Base-by-base conservation (phyloP, 306 rosid genomes). In the Acmispon strigosus region DNA sequence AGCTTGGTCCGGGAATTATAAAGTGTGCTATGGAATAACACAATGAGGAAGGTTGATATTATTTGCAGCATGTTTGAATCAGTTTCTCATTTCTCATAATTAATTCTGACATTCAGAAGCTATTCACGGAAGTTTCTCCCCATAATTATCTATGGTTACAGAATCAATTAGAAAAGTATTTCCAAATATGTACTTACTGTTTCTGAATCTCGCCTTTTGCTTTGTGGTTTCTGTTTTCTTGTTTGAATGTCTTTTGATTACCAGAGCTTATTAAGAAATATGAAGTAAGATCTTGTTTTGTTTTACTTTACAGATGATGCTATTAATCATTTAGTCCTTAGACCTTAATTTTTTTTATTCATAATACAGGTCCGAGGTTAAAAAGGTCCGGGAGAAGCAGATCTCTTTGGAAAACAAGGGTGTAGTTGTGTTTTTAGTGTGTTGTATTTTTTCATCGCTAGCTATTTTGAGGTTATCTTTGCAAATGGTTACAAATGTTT, bases 351-450 rank as follows among this genome's bases (percentile, higher is more conserved):
- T 16, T 29, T 45, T 7, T 37, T 13, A 1, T 8, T 5, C 3
- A 56, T 59, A 57, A 75, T 81, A 83, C 96, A 94, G 98, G 70
- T 85, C 76, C 10, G 95, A 94, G 79, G 84, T 94, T 66, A 87
- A 87, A 53, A 76, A 57, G 81, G 89, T 90, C 19, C 70, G 75
- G 66, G 83, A 83, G 84, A 89, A 84, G 69, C 97, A 94, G 72
- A 52, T 37, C 15, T 83, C 62, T 39, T 66, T 94, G 77, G 99
- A 94, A 78, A 86, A 87, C 75, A 89, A 94, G 88, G 84, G 89
- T 45, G 53, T 81, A 4, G 22, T 82, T 19, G 79, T 89, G 51
- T 87, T 94, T 79, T 20, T 80, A 34, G 50, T 90, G 43, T 88
- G 97, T 66, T 43, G 86, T 42, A 74, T 84, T 15, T 89, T 89